Conservation (phyloP, 73 alveolate species). For the Paraurostyla sp. region DNA sequence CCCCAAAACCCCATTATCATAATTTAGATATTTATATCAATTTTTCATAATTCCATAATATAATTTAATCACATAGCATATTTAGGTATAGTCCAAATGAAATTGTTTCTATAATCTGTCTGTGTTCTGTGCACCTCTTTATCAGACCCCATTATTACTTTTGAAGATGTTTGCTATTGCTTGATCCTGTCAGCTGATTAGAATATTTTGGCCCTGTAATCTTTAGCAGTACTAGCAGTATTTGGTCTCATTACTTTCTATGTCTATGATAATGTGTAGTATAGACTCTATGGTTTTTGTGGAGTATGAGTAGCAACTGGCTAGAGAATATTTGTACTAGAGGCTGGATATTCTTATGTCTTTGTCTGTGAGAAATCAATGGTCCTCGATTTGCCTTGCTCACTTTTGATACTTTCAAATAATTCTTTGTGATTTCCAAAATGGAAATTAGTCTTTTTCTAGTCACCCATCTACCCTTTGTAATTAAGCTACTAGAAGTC, state of each 20-base stretch:
- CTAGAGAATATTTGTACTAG: too few species aligned
- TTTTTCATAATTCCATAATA: too few species aligned
- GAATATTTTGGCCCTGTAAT: not conserved
- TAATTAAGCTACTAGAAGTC: not conserved
- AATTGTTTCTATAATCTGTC: slow-evolving; percentile 27
- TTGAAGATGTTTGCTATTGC: not conserved
- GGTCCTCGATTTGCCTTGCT: too few species aligned
- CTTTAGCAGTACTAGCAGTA: slow-evolving; percentile 5
- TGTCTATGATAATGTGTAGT: not conserved
- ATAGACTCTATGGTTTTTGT: not conserved
- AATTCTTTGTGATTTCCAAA: slow-evolving; percentile 36
- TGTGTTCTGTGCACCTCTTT: not conserved
- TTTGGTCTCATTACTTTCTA: slow-evolving; percentile 3
- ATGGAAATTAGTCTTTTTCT: slow-evolving; percentile 39
- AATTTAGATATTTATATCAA: too few species aligned
- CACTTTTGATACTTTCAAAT: too few species aligned
- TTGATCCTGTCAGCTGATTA: slow-evolving; percentile 27
- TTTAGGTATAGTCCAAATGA: slow-evolving; percentile 50
- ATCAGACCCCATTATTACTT: slow-evolving; percentile 29
- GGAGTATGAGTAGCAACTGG: too few species aligned
- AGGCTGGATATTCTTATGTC: too few species aligned
- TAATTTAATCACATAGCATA: slow-evolving; percentile 36
- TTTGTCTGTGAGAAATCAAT: too few species aligned
- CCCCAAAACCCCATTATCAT: too few species aligned
- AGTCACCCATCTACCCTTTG: slow-evolving; percentile 25